These are phyloP conservation scores for Suillus decipiens DNA, from an alignment of 768 basidiomycete species.

Conservation along the genomic window DNA sequence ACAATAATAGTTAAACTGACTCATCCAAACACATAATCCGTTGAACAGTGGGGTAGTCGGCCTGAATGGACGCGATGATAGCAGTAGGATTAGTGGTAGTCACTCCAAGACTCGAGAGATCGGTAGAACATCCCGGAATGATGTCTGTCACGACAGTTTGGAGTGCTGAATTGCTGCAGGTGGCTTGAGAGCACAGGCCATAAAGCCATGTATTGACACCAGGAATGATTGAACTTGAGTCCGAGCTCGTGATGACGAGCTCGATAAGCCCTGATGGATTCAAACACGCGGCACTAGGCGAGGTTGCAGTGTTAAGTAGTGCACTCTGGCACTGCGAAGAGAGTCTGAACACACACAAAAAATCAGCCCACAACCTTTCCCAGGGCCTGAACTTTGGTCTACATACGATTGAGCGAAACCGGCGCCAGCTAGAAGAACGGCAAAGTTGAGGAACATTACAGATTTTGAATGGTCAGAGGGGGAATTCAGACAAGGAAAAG, in stretches of 20 bases:
- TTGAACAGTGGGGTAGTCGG: conserved; percentile 57
- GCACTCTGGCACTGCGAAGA: conserved; percentile 52
- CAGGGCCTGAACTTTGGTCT: background rate
- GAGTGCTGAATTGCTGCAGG: conserved; percentile 64
- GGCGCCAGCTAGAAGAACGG: conserved; percentile 34
- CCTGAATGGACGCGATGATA: conserved; percentile 44
- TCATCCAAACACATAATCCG: conserved; percentile 63
- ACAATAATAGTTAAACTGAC: conserved; percentile 41
- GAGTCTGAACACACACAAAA: conserved; percentile 26
- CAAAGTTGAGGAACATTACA: conserved; percentile 28
- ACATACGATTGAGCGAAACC: conserved; percentile 47
- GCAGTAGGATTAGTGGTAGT: conserved; percentile 16
- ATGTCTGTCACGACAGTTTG: conserved; percentile 54
- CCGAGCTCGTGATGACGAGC: conserved; percentile 27
- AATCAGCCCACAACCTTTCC: conserved; percentile 5
- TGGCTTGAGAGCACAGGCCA: conserved; percentile 49
- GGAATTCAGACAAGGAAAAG: background rate
- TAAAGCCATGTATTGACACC: conserved; percentile 63
- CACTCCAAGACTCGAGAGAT: conserved; percentile 34
- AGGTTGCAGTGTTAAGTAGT: conserved; percentile 44
- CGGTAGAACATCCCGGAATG: conserved; percentile 50
- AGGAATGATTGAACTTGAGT: conserved; percentile 36
- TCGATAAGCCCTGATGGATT: conserved; percentile 37
- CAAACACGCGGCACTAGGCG: conserved; percentile 40
- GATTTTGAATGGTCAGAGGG: background rate